Evolutionary conservation across 1,284 basidiomycete species (phyloP), one percentile per base, ranked within the genome.

Genomic region (Heterobasidion annosum): DNA sequence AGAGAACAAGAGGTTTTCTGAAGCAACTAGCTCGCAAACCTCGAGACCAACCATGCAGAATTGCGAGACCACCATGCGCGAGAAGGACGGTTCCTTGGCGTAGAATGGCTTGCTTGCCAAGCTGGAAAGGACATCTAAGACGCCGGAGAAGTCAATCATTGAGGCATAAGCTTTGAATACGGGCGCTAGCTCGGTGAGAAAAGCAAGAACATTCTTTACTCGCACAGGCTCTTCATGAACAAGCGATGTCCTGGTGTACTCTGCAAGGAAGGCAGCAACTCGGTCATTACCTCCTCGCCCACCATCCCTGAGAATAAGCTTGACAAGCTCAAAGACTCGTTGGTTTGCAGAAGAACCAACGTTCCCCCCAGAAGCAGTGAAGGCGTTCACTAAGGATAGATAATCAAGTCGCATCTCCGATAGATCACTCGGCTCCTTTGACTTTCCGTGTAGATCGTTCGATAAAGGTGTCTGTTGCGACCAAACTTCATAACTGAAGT

Each of bases 351-450:
- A 60, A 25, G 72, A 61, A 0, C 74, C 70, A 0, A 88, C 62
- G 16, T 73, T 68, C 0, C 86, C 87, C 2, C 87, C 88, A 7
- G 74, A 71, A 33, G 67, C 66, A 3, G 77, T 76, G 62, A 80
- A 87, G 0, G 74, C 72, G 37, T 77, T 70, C 2, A 89, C 76
- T 9, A 89, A 69, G 1, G 69, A 68, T 1, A 91, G 70, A 63
- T 84, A 91, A 58, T 89, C 86, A 34, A 81, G 63, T 19, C 82
- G 74, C 74, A 90, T 86, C 2, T 68, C 66, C 9, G 69, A 66
- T 35, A 81, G 68, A 64, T 89, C 81, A 57, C 79, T 79, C 1
- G 77, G 70, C 4, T 70, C 60, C 57, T 74, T 73, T n/a, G 70
- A 68, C 62, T 72, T 70, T 63, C 74, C 68, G 52, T 73, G 62